Base-by-base conservation (phyloP, 345 rosid genomes). In the Salix koriyanagi region DNA sequence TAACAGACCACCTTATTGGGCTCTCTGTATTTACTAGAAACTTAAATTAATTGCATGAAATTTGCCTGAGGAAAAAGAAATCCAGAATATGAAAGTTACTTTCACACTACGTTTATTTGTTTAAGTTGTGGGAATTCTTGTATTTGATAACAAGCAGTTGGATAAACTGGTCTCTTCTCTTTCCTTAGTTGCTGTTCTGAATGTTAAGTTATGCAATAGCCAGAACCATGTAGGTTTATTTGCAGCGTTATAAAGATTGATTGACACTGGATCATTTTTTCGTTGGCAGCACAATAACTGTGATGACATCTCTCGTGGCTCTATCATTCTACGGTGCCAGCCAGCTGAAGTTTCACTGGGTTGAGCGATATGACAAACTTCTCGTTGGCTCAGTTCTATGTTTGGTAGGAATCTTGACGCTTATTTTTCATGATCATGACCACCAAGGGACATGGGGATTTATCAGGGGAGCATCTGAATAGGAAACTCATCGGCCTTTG, bases 281-380 rank as follows among this genome's bases (percentile, higher is more conserved):
- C 19, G 32, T 85, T 75, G 69, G 84, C 96, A 96, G 99, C 84
- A 92, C 99, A 39, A 86, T 93, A 74, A 80, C 90, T 44, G 99
- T 96, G 82, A 96, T 96, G 99, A 94, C 97, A 65, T 96, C 97
- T 0, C 82, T 96, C 74, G 99, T 96, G 85, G 99, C 99, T 74
- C 84, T 94, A 67, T 93, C 99, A 2, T 96, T 92, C 88, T 96
- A 94, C 16, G 99, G 99, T 73, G 99, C 99, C 26, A 91, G 99
- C 84, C 97, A 96, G 87, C 84, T 96, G 34, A 96, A 96, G 83
- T 96, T 96, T 79, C 98, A 90, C 70, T 96, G 99, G 99, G 97
- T 93, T 83, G 98, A 96, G 82, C 87, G 89, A 36, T 94, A 92
- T 36, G 99, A 96, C 91, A 96, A 96, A 77, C 93, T 94, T 75